Evolutionary conservation across 2,329 filamentous ascomycete species (phyloP).

Genomic region (Blastomyces silverae): DNA sequence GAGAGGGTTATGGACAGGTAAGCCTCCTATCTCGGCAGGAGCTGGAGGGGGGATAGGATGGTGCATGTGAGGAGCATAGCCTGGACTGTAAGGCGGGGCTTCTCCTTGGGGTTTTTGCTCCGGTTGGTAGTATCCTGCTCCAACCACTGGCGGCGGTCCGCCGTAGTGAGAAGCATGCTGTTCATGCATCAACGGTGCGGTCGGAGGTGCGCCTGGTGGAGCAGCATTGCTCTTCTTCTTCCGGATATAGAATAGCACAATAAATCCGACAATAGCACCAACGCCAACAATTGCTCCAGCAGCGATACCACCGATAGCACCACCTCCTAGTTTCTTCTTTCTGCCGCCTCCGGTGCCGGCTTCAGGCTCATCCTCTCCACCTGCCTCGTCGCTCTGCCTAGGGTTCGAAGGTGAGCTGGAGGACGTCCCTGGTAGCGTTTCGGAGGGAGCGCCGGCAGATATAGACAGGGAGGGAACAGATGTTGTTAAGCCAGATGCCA

Average conservation of each 20-base stretch:
- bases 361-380: not conserved
- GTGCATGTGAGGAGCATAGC: constrained; percentile 12
- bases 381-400: not conserved
- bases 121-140: constrained; percentile 19
- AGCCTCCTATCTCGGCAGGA: constrained; percentile 18
- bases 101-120: constrained; percentile 15
- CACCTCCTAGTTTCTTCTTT: constrained; percentile 12
- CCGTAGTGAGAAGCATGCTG: not conserved
- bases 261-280: constrained; percentile 16
- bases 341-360: not conserved
- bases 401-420: not conserved
- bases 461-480: not conserved
- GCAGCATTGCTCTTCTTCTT: constrained; percentile 15
- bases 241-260: constrained; percentile 20
- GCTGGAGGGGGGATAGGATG: not conserved
- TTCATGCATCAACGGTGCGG: constrained; percentile 12
- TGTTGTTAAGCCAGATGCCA: not conserved
- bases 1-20: constrained; percentile 12
- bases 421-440: not conserved
- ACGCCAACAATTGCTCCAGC: constrained; percentile 18
- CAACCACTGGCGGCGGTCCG: constrained; percentile 7
- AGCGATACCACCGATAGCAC: constrained; percentile 22
- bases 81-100: constrained; percentile 16
- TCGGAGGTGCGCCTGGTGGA: not conserved
- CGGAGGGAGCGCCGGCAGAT: not conserved